A percentile compares a stretch with the other conserved stretches of the same genome.
phyloP scores from a whole-genome alignment of 345 rosid species.

The Dovyalis caffra region DNA sequence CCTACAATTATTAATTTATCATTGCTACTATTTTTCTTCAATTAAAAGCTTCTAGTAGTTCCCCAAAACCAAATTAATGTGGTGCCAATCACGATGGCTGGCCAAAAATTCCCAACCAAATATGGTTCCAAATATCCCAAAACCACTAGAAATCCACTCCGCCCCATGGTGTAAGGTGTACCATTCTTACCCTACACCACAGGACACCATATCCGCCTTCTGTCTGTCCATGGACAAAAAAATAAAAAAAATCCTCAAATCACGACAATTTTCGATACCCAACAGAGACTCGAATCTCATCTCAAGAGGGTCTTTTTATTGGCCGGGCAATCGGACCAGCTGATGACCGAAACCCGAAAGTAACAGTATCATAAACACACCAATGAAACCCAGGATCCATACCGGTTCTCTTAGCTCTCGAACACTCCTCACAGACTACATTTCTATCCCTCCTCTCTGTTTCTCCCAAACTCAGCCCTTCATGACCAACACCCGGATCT shows the following conservation, averaged over 20 bases:
- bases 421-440: slow-evolving; percentile 41
- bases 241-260: too few relatives aligned
- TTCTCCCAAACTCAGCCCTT: background rate
- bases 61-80: too few relatives aligned
- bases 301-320: slow-evolving; percentile 10
- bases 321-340: slow-evolving; percentile 62
- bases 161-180: background rate
- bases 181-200: background rate
- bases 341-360: slow-evolving; percentile 38
- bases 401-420: slow-evolving; percentile 17
- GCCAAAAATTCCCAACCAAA: too few relatives aligned
- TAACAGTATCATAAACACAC: slow-evolving; percentile 47
- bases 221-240: too few relatives aligned
- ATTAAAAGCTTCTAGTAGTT: too few relatives aligned
- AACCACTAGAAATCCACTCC: too few relatives aligned
- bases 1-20: too few relatives aligned
- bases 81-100: too few relatives aligned
- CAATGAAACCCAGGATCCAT: slow-evolving; percentile 37
- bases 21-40: background rate
- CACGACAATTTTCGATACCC: too few relatives aligned
- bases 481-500: background rate
- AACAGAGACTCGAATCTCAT: too few relatives aligned
- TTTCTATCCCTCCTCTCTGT: background rate
- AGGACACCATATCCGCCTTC: background rate
- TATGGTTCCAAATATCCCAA: too few relatives aligned